Base-by-base conservation (phyloP, 805 yeast species). In the Lachancea thermotolerans region DNA sequence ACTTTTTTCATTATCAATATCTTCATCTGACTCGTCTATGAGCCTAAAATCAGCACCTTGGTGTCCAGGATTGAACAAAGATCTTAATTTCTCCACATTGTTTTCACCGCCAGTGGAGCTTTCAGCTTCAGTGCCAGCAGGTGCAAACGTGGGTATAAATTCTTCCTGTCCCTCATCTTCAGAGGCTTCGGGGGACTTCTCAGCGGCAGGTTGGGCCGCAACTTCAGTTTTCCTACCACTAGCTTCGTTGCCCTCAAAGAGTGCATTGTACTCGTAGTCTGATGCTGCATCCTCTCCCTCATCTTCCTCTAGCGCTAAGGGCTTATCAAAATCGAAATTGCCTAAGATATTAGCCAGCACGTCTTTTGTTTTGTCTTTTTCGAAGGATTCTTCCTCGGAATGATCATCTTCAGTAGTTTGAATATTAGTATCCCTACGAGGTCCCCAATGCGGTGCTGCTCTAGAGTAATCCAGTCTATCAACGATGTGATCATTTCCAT, bases 401-500 rank as follows among this genome's bases (percentile, higher is more conserved):
- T 56, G 56, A 2, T 53, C 60, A 11, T 42, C 52, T 9, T 32
- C 47, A 18, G 17, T 32, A 29, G 17, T 37, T 38, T 10, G 52
- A 40, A 28, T 38, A 27, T 16, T 37, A 27, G 25, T 46, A 32
- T 37, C 40, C 8, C 40, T 15, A 32, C 29, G 37, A 11, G 14
- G 30, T 16, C 12, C 35, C 28, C 29, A 14, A 32, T 29, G 29
- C 6, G 39, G n/a, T 10, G 44, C 35, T 9, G 44, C n/a, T 47
- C 57, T 62, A 47, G 53, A 49, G 43, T 62, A 69, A 30, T 62
- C 55, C 18, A 72, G 59, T 44, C 79, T 72, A 57, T 90, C 97
- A 15, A 90, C 74, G 10, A 87, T 74, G 59, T 86, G 95, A 40
- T 82, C 85, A 49, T 77, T 79, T 5, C 89, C 89, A 61, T 85